These are phyloP conservation scores for Penicillium salamii DNA, from an alignment of 495 filamentous ascomycete genomes.

Conservation along the genomic window DNA sequence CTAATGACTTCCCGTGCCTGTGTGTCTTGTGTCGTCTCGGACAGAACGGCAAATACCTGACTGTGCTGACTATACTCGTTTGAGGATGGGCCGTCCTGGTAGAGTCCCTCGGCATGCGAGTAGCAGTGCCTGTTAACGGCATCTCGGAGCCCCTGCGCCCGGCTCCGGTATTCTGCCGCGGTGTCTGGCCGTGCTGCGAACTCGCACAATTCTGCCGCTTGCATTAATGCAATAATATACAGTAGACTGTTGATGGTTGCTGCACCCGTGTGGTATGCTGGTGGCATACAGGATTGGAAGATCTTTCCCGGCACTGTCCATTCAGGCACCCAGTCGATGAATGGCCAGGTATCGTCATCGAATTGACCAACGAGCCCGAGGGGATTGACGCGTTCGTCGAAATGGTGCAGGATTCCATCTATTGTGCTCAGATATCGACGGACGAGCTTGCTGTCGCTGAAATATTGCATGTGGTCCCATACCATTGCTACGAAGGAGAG, in stretches of 20 bases:
- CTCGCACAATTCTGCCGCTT: constrained; percentile 17
- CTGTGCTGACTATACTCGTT: constrained; percentile 24
- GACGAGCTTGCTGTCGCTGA: constrained; percentile 12
- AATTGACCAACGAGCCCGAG: constrained; percentile 20
- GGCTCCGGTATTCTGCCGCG: constrained; percentile 16
- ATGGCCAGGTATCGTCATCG: constrained; percentile 23
- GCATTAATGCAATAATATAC: constrained; percentile 13
- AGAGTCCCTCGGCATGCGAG: constrained; percentile 5
- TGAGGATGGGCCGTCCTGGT: constrained; percentile 16
- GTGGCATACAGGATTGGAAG: constrained; percentile 21
- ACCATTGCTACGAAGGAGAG: constrained; percentile 24
- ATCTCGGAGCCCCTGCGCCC: constrained; percentile 9
- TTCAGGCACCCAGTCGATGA: constrained; percentile 26
- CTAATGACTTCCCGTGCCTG: constrained; percentile 9
- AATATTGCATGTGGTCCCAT: constrained; percentile 23
- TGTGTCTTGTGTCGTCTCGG: constrained; percentile 9
- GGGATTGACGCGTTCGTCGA: constrained; percentile 14
- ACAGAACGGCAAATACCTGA: constrained; percentile 25
- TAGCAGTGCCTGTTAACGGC: constrained; percentile 19
- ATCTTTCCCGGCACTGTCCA: constrained; percentile 21
- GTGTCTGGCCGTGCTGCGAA: constrained; percentile 15
- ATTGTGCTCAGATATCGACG: constrained; percentile 16
- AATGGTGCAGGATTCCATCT: constrained; percentile 24
- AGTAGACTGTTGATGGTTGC: constrained; percentile 17
- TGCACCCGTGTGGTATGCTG: constrained; percentile 11